Evolutionary conservation across 768 basidiomycete species (phyloP), one percentile per base, ranked within the genome.

Genomic region (Termitomyces sp.): DNA sequence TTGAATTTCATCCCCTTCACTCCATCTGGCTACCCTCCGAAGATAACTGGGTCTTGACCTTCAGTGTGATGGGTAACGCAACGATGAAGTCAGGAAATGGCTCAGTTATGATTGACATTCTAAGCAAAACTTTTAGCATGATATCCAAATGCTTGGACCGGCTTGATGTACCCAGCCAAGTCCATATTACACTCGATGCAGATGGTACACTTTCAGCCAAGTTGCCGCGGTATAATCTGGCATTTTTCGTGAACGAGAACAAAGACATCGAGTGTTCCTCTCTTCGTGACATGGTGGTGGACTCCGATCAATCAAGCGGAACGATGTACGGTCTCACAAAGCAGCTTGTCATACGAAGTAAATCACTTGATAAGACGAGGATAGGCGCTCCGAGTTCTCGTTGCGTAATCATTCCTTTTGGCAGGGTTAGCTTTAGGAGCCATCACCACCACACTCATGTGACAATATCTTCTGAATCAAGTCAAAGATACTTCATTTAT

Each of bases 11-110:
- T 45, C 74, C 70, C 5, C 41, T 66, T 6, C 50, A 60, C 20
- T 59, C 60, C 15, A 50, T 61, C 5, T 77, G 75, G 76, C 42
- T 56, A 29, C 55, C 65, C 15, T 65, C 65, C 0, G 18, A 58
- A 29, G 42, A 61, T 5, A 47, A 29, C 16, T 47, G 46, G 46
- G 18, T 29, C 28, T 26, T 47, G 26, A 29, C 28, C 26, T 47
- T 83, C 1, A 78, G 82, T 55, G 65, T 70, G 7, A 69, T 81
- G 20, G 42, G 42, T 8, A 6, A 20, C 6, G 20, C 42, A 22
- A 44, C 22, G 13, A 44, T 44, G 42, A 44, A 20, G 12, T 20
- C 42, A 22, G 42, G 42, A 24, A 44, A 44, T 44, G 42, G 42
- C 4, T 22, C 42, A 24, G 10, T 22, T 12, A 22, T 44, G 42